Conservation (phyloP, 768 basidiomycete species). For the Kwoniella heveanensis region DNA sequence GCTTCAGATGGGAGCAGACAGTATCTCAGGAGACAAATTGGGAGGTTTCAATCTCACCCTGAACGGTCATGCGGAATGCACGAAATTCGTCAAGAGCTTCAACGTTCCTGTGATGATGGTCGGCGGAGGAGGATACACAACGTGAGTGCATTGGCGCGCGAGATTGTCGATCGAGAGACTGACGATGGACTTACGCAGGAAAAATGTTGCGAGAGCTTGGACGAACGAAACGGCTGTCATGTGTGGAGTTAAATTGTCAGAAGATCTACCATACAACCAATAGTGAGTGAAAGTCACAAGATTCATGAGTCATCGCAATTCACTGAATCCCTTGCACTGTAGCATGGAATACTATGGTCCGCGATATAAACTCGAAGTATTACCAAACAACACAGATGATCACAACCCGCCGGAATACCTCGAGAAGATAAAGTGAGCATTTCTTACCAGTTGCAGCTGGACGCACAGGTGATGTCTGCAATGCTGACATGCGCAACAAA, state of each 20-base stretch:
- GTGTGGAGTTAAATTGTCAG: constrained; percentile 72
- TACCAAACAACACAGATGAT: constrained; percentile 92
- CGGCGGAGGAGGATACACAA: constrained; percentile 95
- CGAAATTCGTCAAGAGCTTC: constrained; percentile 77
- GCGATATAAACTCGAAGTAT: constrained; percentile 86
- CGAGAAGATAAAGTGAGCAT: constrained; percentile 75
- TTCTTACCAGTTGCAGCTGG: constrained; percentile 17
- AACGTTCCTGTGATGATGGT: constrained; percentile 85
- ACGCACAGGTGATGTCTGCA: constrained; percentile 13
- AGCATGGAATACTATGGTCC: constrained; percentile 99
- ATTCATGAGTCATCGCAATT: not conserved
- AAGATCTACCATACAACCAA: constrained; percentile 57
- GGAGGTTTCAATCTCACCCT: constrained; percentile 96
- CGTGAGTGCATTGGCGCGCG: constrained; percentile 55
- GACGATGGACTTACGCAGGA: constrained; percentile 49
- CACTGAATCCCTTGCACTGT: constrained; percentile 50
- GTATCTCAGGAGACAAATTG: constrained; percentile 89
- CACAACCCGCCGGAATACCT: constrained; percentile 80
- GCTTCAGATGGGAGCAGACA: constrained; percentile 95
- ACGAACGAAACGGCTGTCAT: constrained; percentile 95
- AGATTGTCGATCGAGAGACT: not conserved
- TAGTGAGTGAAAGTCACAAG: constrained; percentile 52
- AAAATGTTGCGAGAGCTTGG: constrained; percentile 94
- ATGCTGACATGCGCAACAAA: constrained; percentile 56
- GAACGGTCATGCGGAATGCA: constrained; percentile 87